Evolutionary conservation across 768 basidiomycete species (phyloP), one percentile per base, ranked within the genome.

Genomic region (Botryobasidium botryosum): DNA sequence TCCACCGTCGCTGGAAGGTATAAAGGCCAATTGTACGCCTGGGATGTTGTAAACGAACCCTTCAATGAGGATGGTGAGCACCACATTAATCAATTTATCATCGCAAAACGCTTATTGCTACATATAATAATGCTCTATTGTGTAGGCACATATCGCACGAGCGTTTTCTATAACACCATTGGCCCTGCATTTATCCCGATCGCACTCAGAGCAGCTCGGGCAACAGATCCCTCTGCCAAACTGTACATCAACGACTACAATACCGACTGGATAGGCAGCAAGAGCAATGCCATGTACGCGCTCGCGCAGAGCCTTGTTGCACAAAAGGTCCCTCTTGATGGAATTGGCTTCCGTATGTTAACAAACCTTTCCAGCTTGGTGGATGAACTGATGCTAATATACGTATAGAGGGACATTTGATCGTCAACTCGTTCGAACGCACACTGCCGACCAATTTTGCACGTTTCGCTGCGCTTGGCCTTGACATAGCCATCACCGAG

Each of bases 401-500:
- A n/a, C n/a, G n/a, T n/a, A n/a, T n/a, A n/a, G 42, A 47, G 18
- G 45, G 20, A 6, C 45, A 47, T 15, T n/a, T 47, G 3, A 28
- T 31, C 10, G 40, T 42, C 1, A 12, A 8, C 32, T 4, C 40
- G 40, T 26, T 10, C 24, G 6, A 20, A 24, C 15, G 10, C 2
- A 15, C 29, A 12, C 56, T 79, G 40, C 61, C 68, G 45, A 56
- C 63, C 2, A 70, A 71, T 47, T 59, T 77, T 44, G 55, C 67
- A 48, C 62, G 67, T 41, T 70, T 79, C 55, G 66, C 70, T 8
- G 67, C 67, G 7, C 68, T 77, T 24, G 75, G 78, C 3, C 61
- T 79, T 33, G 77, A 79, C 51, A 71, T 78, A 20, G 76, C 75
- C 7, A 69, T 78, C 51, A 79, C 77, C 3, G 77, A 78, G 55